Base-by-base conservation (phyloP, 2,329 filamentous ascomycete genomes). In the Ascochyta rabiei region DNA sequence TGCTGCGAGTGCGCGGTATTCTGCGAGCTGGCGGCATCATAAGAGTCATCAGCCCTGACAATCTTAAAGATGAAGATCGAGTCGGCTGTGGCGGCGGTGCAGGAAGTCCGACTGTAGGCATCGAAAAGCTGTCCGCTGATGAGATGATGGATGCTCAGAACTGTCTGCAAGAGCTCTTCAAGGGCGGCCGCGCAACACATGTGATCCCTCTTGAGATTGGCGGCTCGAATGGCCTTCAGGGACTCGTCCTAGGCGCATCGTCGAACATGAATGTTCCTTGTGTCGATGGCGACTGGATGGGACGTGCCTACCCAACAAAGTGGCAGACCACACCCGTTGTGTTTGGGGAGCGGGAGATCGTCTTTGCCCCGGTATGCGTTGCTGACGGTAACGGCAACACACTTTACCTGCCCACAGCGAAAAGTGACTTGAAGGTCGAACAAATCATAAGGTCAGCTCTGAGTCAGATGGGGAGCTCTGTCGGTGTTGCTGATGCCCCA, bases 221-320 rank as follows among this genome's bases (percentile, higher is more conserved):
- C 9, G 80, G 80, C 0, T 77, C 74, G 0, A 80, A 80, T 56
- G 78, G 79, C 2, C 61, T 76, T 6, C 73, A 75, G 56, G 73
- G 73, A 9, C 67, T 75, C 41, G 72, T 76, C 1, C 56, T 76
- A 4, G 72, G 71, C n/a, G 70, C 73, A 18, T 72, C 70, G 3
- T 61, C 66, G 6, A 75, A 76, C 57, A 75, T 76, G 71, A 69
- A 77, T 38, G 62, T 78, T 9, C 77, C 78, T 1, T 74, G 75
- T 23, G 72, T 80, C 10, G 79, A 81, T 49, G 78, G 75, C 7
- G 79, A 81, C 58, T 74, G 79, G 69, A 81, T 81, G 79, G 79
- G 78, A 9, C 66, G 78, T 16, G 79, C 77, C 6, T 80, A 79
- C 59, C 79, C 79, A n/a, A 78, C 75, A 0, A 76, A 75, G 40